A percentile compares a stretch with the other conserved stretches of the same genome.
phyloP scores from a whole-genome alignment of 1,284 basidiomycete species.

The Rhodotorula sp. region DNA sequence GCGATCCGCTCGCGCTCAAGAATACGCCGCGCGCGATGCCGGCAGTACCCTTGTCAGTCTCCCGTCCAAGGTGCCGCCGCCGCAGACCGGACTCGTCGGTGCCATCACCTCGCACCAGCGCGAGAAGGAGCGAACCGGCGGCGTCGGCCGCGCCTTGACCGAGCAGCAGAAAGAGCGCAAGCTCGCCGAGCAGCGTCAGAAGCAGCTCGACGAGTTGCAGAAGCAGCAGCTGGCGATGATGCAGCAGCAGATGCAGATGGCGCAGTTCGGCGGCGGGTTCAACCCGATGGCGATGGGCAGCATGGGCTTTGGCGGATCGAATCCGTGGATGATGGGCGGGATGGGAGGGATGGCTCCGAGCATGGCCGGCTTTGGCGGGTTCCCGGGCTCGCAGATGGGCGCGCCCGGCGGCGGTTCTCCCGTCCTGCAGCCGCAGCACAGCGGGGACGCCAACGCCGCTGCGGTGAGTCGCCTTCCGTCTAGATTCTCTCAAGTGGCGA shows the following conservation, averaged over 20 bases:
- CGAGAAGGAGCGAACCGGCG: constrained; percentile 89
- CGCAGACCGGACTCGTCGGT: constrained; percentile 90
- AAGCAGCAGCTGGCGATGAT: constrained; percentile 65
- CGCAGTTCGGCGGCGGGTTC: constrained; percentile 54
- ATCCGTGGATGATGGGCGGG: constrained; percentile 51
- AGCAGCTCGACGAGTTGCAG: constrained; percentile 86
- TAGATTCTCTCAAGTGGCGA: constrained; percentile 25
- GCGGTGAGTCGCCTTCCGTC: constrained; percentile 10
- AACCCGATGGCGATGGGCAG: constrained; percentile 44
- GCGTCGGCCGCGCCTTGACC: constrained; percentile 88
- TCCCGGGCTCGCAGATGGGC: constrained; percentile 50
- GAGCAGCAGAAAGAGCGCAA: constrained; percentile 92
- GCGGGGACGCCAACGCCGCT: constrained; percentile 50
- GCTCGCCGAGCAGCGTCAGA: constrained; percentile 75
- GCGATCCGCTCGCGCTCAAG: constrained; percentile 89
- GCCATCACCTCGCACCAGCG: constrained; percentile 94
- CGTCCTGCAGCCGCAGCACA: constrained; percentile 56
- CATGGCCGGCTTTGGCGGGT: constrained; percentile 38
- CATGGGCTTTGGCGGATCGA: constrained; percentile 41
- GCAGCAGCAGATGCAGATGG: constrained; percentile 62
- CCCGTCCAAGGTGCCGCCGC: constrained; percentile 88
- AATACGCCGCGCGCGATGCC: constrained; percentile 83
- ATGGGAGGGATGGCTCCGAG: constrained; percentile 7
- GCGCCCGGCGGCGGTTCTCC: constrained; percentile 56
- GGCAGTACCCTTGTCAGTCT: constrained; percentile 91